Evolutionary conservation across 257 asterid species (phyloP).

Genomic region (Penstemon davidsonii): DNA sequence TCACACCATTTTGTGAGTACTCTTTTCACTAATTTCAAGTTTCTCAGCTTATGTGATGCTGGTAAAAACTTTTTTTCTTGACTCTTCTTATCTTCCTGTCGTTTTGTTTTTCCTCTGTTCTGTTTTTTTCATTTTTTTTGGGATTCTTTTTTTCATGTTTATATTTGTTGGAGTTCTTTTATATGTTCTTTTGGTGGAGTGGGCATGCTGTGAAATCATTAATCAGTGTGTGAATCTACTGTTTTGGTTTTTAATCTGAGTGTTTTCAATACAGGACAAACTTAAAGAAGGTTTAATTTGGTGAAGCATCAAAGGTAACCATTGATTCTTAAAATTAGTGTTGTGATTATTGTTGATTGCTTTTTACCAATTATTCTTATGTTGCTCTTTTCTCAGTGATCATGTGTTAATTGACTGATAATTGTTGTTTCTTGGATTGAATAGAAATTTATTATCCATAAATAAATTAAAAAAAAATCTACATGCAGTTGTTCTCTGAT

Average conservation of each 20-base stretch:
- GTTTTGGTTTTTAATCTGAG: constrained; percentile 21
- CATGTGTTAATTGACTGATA: too few relatives aligned
- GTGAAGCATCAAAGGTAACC: constrained; percentile 16
- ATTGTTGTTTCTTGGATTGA: too few relatives aligned
- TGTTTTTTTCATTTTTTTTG: background rate
- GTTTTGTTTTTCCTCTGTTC: background rate
- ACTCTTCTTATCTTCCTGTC: too few relatives aligned
- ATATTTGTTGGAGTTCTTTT: background rate
- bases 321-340: constrained; percentile 21
- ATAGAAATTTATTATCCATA: too few relatives aligned
- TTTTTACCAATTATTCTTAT: constrained; percentile 4
- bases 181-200: constrained; percentile 8
- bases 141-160: background rate
- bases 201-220: constrained; percentile 12
- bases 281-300: constrained; percentile 15
- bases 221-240: background rate
- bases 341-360: constrained; percentile 15
- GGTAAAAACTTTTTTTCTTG: too few relatives aligned
- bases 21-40: constrained; percentile 19
- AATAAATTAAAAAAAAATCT: too few relatives aligned
- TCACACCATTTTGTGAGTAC: constrained; percentile 36
- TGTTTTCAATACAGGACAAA: constrained; percentile 25
- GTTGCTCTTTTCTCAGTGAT: background rate
- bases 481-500: too few relatives aligned
- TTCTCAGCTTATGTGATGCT: background rate